These are phyloP conservation scores for Phytopythium cucurbitacearum DNA, from an alignment of 352 stramenopile species.

Conservation along the genomic window DNA sequence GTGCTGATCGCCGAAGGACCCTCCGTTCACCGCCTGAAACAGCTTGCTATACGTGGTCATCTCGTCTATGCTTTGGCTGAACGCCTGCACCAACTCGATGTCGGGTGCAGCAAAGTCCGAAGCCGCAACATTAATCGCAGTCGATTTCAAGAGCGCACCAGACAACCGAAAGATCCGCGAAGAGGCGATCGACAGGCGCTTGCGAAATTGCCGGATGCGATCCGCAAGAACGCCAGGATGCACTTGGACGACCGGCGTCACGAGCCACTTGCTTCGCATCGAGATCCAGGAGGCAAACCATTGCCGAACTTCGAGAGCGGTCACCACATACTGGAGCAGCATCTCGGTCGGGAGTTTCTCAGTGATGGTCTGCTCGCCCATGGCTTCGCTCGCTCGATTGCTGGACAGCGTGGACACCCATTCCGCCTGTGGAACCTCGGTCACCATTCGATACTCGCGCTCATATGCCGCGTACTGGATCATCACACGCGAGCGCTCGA, in stretches of 20 bases:
- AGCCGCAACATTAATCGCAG: constrained; percentile 4
- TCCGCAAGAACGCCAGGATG: constrained; percentile 48
- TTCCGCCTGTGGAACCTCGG: constrained; percentile 17
- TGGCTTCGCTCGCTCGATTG: background rate
- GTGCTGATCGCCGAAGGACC: constrained; percentile 29
- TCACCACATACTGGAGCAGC: constrained; percentile 48
- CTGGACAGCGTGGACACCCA: background rate
- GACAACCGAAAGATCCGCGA: constrained; percentile 22
- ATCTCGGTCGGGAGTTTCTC: constrained; percentile 37
- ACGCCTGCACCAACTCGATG: constrained; percentile 21
- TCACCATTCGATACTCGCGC: constrained; percentile 29
- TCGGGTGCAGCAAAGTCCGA: constrained; percentile 12
- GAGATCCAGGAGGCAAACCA: constrained; percentile 51
- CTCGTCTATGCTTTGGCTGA: constrained; percentile 37
- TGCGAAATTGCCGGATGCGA: constrained; percentile 54
- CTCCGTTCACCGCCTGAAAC: constrained; percentile 43
- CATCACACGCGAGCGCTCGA: constrained; percentile 37
- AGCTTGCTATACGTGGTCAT: constrained; percentile 37
- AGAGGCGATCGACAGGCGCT: constrained; percentile 35
- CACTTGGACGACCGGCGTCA: constrained; percentile 25
- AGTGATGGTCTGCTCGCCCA: background rate
- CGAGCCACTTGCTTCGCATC: constrained; percentile 43
- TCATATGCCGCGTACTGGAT: constrained; percentile 41
- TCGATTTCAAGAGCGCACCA: constrained; percentile 7
- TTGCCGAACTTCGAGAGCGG: constrained; percentile 46